Base-by-base conservation (phyloP, 495 filamentous ascomycete genomes). In the Neohortaea acidophila region DNA sequence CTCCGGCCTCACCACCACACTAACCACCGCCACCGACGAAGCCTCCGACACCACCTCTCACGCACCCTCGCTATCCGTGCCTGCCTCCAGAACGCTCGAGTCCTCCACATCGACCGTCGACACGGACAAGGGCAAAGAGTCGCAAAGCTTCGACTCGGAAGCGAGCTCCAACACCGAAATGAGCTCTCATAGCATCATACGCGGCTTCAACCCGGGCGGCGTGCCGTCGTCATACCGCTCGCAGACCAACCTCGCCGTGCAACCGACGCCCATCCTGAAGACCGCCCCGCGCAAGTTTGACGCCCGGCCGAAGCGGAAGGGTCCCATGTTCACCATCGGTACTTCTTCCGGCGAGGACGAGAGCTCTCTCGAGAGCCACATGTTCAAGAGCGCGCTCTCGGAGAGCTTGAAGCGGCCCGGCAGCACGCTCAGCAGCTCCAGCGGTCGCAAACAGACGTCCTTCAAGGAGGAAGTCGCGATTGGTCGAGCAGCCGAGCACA, bases 131-230 rank as follows among this genome's bases (percentile, higher is more conserved):
- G 51, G 43, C 33, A 37, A 52, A 4, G 18, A 24, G 6, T 51
- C 51, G 1, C 33, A 36, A 27, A 53, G 45, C 20, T 53, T 58
- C 6, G 39, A 40, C 17, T 61, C 56, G 2, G 47, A 59, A 26
- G 38, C 30, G 4, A 63, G 54, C 50, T 51, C 57, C 2, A 55
- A 53, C 21, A 60, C 60, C 19, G 66, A 66, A 35, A 49, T 69
- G 49, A 73, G 69, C 52, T 73, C 75, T 0, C 79, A 81, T 38
- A 83, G 76, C 52, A 68, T 94, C 32, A 75, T 92, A 38, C 76
- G 82, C 41, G 89, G 87, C 15, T 97, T 96, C 58, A 83, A 81
- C 0, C 82, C 81, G 4, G 77, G 78, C 14, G 70, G 76, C 28
- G 67, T 82, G 11, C 79, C 83, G 2, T 77, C 76, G 0, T 81